These are phyloP conservation scores for Pythium volutum DNA, from an alignment of 352 stramenopile genomes.

Conservation along the genomic window DNA sequence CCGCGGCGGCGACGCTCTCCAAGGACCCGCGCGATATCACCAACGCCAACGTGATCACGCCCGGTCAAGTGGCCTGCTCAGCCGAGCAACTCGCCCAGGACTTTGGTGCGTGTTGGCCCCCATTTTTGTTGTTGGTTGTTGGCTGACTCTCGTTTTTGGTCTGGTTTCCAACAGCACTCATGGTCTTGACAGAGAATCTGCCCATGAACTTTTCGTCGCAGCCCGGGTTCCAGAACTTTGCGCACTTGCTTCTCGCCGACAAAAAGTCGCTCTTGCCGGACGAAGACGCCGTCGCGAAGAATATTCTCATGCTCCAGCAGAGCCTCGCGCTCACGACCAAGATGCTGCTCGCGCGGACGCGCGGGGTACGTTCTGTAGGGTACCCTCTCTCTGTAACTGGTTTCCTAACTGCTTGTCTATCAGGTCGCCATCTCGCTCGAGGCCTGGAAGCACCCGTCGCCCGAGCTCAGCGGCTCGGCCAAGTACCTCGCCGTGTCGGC, in stretches of 20 bases:
- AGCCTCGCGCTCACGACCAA: slow-evolving; percentile 68
- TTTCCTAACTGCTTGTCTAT: neutral
- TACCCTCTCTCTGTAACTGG: too few relatives aligned
- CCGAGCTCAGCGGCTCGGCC: slow-evolving; percentile 28
- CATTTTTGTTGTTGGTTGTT: slow-evolving; percentile 4
- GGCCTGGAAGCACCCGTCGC: slow-evolving; percentile 47
- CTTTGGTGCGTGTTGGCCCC: slow-evolving; percentile 36
- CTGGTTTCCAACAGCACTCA: slow-evolving; percentile 33
- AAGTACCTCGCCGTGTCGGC: slow-evolving; percentile 69
- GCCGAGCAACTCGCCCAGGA: slow-evolving; percentile 71
- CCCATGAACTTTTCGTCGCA: slow-evolving; percentile 54
- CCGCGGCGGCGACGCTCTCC: slow-evolving; percentile 37
- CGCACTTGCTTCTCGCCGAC: slow-evolving; percentile 62
- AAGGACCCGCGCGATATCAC: slow-evolving; percentile 35
- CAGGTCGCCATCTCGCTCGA: slow-evolving; percentile 67
- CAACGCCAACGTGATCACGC: slow-evolving; percentile 15
- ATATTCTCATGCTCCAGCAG: slow-evolving; percentile 64
- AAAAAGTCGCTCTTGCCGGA: slow-evolving; percentile 58
- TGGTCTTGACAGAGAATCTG: slow-evolving; percentile 73
- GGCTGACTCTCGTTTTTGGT: neutral
- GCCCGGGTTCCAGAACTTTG: slow-evolving; percentile 67
- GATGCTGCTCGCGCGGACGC: slow-evolving; percentile 52
- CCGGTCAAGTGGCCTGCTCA: slow-evolving; percentile 30
- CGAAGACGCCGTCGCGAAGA: slow-evolving; percentile 59
- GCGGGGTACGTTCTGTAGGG: slow-evolving; percentile 31